Evolutionary conservation across 2,329 filamentous ascomycete species (phyloP).

Genomic region (Fusarium falciforme): DNA sequence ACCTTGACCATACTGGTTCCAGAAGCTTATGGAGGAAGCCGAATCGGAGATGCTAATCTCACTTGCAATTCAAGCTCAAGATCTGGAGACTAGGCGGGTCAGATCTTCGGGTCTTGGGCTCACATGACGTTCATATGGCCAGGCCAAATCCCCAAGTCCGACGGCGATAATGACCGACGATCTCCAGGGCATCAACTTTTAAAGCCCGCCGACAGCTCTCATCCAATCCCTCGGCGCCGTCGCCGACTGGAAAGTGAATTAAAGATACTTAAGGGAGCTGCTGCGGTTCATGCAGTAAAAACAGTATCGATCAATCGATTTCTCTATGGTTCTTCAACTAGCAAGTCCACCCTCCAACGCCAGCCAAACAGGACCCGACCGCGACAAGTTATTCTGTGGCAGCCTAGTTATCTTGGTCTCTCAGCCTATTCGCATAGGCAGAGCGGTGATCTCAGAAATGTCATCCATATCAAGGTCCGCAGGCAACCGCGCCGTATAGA

Average conservation of each 20-base stretch:
- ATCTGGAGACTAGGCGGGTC: background rate
- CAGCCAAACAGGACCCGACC: background rate
- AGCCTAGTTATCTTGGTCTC: background rate
- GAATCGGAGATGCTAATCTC: background rate
- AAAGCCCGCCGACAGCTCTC: background rate
- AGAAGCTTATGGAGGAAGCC: too few species aligned
- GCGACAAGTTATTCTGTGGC: background rate
- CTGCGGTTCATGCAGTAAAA: background rate
- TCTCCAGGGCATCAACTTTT: background rate
- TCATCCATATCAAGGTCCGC: background rate
- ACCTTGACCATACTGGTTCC: too few species aligned
- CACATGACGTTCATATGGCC: background rate
- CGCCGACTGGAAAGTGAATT: background rate
- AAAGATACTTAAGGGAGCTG: background rate
- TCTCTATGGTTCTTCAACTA: background rate
- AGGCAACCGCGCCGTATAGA: background rate
- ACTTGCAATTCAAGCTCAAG: background rate
- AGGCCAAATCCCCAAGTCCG: background rate
- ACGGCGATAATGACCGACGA: background rate
- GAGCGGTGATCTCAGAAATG: background rate
- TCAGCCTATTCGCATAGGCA: background rate
- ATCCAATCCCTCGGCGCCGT: background rate
- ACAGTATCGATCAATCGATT: background rate
- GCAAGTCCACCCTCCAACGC: background rate
- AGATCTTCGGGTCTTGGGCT: background rate